Evolutionary conservation across 1,284 basidiomycete species (phyloP), one percentile per base, ranked within the genome.

Genomic region (Nidula niveotomentosa): DNA sequence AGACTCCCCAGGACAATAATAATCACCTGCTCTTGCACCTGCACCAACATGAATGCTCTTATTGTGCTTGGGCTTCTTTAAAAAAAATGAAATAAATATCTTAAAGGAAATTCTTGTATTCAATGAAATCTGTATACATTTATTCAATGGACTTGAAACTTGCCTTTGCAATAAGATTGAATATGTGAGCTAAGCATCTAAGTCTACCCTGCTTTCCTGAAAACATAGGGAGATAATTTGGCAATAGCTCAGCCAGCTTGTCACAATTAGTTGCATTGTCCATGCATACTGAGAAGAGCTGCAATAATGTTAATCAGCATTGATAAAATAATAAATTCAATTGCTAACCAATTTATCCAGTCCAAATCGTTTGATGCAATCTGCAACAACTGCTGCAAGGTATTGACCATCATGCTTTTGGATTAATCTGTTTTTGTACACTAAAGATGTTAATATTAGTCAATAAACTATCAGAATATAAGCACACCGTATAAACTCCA

Each of bases 351-450:
- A 51, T 33, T 69, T 55, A 10, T 63, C 58, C 10, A 71, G 44
- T 8, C 62, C 62, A 59, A 62, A 73, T 1, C 58, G 54, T 33
- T 62, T 57, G 8, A 71, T 46, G 51, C 66, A 69, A 17, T 65
- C 53, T 5, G 55, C 58, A 33, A 59, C 55, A 1, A 62, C 56
- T 17, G 62, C 50, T 8, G 69, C 68, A 13, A 71, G 56, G 55
- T 73, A 69, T 7, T 52, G 8, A 2, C 69, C 69, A 36, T 60
- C 59, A 23, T 23, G 23, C 3, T 23, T 23, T 23, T 23, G 23
- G 3, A 3, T 23, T 3, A 23, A 23, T 23, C 23, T 23, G 23
- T 23, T 5, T 37, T 44, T 3, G 56, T 49, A 30, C 53, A 57
- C 1, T 44, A 46, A 10, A 59, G n/a, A n/a, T 6, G 55, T 55